Evolutionary conservation across 805 yeast genomes (phyloP).

Genomic region (Debaryomyces hansenii): DNA sequence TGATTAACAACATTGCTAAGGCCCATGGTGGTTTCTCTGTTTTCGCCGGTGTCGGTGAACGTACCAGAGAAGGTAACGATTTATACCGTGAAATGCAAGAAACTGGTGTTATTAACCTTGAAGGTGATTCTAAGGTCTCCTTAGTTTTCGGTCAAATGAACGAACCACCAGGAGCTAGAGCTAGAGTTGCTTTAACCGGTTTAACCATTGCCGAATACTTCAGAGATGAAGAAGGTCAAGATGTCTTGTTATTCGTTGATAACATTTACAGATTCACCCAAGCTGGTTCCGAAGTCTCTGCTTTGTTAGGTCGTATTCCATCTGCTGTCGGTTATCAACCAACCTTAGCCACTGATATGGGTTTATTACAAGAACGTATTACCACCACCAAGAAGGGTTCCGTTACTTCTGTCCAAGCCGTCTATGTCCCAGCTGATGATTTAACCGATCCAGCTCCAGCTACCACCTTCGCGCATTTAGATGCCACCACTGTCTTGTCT

Average conservation of each 20-base stretch:
- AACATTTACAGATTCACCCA: conserved; percentile 99
- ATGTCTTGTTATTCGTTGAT: conserved; percentile 98
- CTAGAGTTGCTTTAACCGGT: conserved; percentile 99
- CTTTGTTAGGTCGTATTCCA: conserved; percentile 99
- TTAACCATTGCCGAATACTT: conserved; percentile 99
- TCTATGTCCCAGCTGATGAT: conserved; percentile 99
- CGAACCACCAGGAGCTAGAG: conserved; percentile 99
- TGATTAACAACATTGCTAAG: conserved; percentile 99
- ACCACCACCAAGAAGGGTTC: conserved; percentile 99
- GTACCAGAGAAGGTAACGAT: conserved; percentile 99
- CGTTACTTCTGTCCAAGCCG: conserved; percentile 99
- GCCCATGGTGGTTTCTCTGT: conserved; percentile 99
- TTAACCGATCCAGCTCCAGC: conserved; percentile 99
- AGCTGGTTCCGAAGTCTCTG: conserved; percentile 99
- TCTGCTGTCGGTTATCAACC: conserved; percentile 99
- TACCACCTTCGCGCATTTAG: conserved; percentile 99
- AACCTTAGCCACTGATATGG: conserved; percentile 99
- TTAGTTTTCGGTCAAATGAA: conserved; percentile 99
- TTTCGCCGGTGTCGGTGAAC: conserved; percentile 99
- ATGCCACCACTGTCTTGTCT: conserved; percentile 99
- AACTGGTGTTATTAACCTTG: conserved; percentile 99
- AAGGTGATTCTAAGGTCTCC: conserved; percentile 99
- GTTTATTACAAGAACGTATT: conserved; percentile 99
- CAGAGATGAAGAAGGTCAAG: conserved; percentile 99
- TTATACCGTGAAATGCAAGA: conserved; percentile 99